Evolutionary conservation across 148 eudicot genomes (phyloP), one percentile per base, ranked within the genome.

Genomic region (Cornus florida): DNA sequence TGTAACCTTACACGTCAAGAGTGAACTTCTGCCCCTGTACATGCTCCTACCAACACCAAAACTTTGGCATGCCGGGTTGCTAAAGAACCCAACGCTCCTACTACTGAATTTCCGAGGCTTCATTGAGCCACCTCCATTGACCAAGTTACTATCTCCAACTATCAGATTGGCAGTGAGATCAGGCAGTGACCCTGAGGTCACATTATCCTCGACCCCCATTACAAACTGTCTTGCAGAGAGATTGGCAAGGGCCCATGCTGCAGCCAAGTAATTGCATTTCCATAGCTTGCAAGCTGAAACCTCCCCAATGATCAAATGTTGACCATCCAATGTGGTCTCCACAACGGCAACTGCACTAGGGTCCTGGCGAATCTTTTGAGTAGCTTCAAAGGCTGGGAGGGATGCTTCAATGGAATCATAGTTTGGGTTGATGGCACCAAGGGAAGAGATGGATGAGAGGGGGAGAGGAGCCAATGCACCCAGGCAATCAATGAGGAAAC

Each of bases 401-500:
- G 95, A 84, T 66, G 98, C 89, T 39, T 92, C 91, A 7, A 93
- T 83, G 60, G 77, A 88, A 74, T 76, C 74, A 73, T 88, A 96
- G 67, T 92, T 83, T 46, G 91, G 87, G 67, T 88, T 92, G 78
- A 96, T 89, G 78, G 91, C 92, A 7, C 86, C 91, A 0, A 96
- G 94, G 20, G 91, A 69, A 23, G 92, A 84, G 79, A 96, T 92
- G 65, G 99, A 86, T 7, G 97, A 88, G 28, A 96, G 97, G 60
- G 99, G 99, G 67, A 93, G 82, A 4, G 99, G 99, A 46, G 98
- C 99, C n/a, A 96, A 82, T 59, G 99, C 99, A 48, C 99, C 99
- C 4, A 96, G 90, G 84, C 98, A 96, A 11, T 91, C 92, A 48
- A 96, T 96, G 33, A 96, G 88, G 82, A 93, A 96, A n/a, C 99